Conservation (phyloP, 345 rosid species). For the Firmiana major region DNA sequence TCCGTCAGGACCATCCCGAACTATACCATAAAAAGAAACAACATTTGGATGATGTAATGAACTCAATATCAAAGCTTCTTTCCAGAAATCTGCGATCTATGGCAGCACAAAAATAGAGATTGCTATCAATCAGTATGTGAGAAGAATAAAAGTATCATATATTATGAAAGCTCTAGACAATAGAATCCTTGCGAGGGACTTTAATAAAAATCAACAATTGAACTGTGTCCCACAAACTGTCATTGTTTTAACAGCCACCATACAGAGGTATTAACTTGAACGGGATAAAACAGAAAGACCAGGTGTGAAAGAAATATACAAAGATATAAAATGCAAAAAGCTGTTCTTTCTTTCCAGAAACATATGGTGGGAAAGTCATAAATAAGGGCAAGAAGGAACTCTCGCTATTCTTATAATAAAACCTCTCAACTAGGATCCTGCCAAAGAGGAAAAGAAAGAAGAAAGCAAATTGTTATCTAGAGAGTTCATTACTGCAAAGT, state of each 20-base stretch:
- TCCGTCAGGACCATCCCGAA: conserved; percentile 99
- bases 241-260: not conserved
- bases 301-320: not conserved
- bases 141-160: not conserved
- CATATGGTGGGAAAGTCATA: not conserved
- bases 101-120: conserved; percentile 25
- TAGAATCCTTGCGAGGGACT: not conserved
- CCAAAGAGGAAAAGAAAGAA: not conserved
- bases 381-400: not conserved
- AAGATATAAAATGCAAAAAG: not conserved
- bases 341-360: not conserved
- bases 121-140: conserved; percentile 16
- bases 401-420: not conserved
- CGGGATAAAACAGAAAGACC: not conserved
- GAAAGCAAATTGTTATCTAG: not conserved
- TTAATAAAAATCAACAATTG: not conserved
- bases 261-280: not conserved
- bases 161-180: not conserved
- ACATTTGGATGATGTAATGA: conserved; percentile 99
- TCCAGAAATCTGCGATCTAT: conserved; percentile 98
- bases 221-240: not conserved
- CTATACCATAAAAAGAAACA: conserved; percentile 96
- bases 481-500: not conserved
- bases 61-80: conserved; percentile 88
- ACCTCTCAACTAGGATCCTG: not conserved